A percentile compares a stretch with the other conserved stretches of the same genome.
These are phyloP conservation scores for Moricandia arvensis DNA, from an alignment of 345 rosid species.

Conservation along the genomic window DNA sequence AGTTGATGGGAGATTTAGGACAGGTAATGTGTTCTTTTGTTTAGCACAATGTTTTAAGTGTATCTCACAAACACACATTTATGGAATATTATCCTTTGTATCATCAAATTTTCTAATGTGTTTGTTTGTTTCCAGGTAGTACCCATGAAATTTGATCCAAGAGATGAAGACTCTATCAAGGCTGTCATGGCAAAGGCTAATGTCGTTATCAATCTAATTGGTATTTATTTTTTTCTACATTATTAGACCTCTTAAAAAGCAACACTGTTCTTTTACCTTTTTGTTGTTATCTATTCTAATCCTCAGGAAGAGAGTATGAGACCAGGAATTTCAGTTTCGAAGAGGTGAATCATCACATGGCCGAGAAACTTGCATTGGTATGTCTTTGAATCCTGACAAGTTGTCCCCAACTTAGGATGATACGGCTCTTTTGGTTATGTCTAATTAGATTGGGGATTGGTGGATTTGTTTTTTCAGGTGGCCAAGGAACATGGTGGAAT, in stretches of 20 bases:
- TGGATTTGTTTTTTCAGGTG: slow-evolving; percentile 50
- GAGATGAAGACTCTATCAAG: slow-evolving; percentile 89
- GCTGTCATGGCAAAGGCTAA: slow-evolving; percentile 99
- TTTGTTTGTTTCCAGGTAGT: slow-evolving; percentile 63
- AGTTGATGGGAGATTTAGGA: slow-evolving; percentile 99
- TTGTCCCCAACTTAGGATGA: slow-evolving; percentile 4
- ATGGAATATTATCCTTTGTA: neutral
- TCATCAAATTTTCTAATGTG: neutral
- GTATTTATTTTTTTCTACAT: slow-evolving; percentile 37
- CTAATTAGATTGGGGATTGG: slow-evolving; percentile 14
- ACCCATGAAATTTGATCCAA: slow-evolving; percentile 85
- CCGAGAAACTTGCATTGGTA: slow-evolving; percentile 83
- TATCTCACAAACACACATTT: neutral
- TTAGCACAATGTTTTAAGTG: neutral
- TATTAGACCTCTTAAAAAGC: neutral
- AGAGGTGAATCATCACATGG: slow-evolving; percentile 80
- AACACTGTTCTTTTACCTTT: neutral
- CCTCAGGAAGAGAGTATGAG: slow-evolving; percentile 84
- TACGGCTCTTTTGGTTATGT: slow-evolving; percentile 14
- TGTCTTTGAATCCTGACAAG: slow-evolving; percentile 25
- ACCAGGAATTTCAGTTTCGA: slow-evolving; percentile 95
- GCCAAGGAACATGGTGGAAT: slow-evolving; percentile 98
- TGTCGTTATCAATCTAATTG: slow-evolving; percentile 93
- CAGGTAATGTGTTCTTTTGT: slow-evolving; percentile 53
- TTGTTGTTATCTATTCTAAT: slow-evolving; percentile 13